These are phyloP conservation scores for Xylaria sp. DNA, from an alignment of 2,329 filamentous ascomycete species.

Conservation along the genomic window DNA sequence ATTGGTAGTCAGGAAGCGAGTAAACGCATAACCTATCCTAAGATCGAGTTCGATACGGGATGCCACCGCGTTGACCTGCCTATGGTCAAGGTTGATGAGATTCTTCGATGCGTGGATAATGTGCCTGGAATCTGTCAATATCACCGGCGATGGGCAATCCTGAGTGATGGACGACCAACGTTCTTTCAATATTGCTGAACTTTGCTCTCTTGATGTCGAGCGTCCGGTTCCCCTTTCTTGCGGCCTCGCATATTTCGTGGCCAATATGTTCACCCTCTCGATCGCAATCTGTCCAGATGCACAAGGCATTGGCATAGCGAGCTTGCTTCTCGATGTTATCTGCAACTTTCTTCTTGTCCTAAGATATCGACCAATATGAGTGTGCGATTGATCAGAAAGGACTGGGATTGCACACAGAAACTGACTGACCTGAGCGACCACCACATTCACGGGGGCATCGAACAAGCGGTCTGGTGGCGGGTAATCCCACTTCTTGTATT, in stretches of 20 bases:
- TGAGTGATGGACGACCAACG: conserved; percentile 46
- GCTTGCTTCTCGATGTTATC: conserved; percentile 81
- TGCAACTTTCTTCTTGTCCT: conserved; percentile 77
- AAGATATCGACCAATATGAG: conserved; percentile 5
- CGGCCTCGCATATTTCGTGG: conserved; percentile 79
- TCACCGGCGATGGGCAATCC: not conserved
- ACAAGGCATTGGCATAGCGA: conserved; percentile 63
- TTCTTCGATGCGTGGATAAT: conserved; percentile 76
- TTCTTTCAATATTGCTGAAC: conserved; percentile 94
- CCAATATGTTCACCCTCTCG: conserved; percentile 96
- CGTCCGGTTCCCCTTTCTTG: conserved; percentile 63
- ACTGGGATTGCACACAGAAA: not conserved
- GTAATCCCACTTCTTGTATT: conserved; percentile 73
- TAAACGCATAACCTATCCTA: conserved; percentile 88
- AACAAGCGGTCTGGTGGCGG: conserved; percentile 78
- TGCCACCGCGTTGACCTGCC: conserved; percentile 79
- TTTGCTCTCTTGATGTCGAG: conserved; percentile 79
- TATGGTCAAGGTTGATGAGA: conserved; percentile 74
- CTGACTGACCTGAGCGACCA: conserved; percentile 56
- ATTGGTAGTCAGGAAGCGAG: conserved; percentile 75
- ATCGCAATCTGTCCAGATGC: conserved; percentile 99
- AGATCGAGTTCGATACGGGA: conserved; percentile 90
- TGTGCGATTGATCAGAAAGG: not conserved
- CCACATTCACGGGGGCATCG: conserved; percentile 66
- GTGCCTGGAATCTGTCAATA: conserved; percentile 52